Evolutionary conservation across 495 filamentous ascomycete genomes (phyloP), one percentile per base, ranked within the genome.

Genomic region (Daldinia concentrica): DNA sequence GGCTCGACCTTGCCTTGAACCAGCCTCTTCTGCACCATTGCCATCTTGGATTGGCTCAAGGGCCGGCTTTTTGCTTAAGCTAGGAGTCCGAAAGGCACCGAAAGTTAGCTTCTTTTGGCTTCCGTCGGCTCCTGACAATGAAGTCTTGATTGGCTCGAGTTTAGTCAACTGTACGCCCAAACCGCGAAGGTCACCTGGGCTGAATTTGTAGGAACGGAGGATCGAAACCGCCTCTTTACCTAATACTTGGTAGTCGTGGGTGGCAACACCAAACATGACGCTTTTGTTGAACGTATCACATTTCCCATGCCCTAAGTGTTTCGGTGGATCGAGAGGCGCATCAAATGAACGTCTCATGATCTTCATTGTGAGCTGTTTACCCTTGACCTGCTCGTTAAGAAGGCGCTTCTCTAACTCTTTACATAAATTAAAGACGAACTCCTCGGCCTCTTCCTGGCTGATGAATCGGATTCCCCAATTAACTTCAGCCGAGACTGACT

Each of bases 391-490:
- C 74, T 97, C 92, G 64, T 93, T 91, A 52, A 92, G 79, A 27
- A 99, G 82, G 19, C 94, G 86, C 32, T 90, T 89, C 70, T 93
- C 88, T 22, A 98, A 79, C 75, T 98, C 95, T 54, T 90, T 89
- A 68, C 90, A 93, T 2, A 99, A 79, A 66, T 91, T 93, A 58
- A 86, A 83, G 29, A 98, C 83, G 74, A 99, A 99, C 58, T 93
- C 91, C 48, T 98, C 95, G 0, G 92, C 93, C 78, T 99, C 95
- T 6, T 87, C 87, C 66, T 97, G 93, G 52, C 86, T 95, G 61
- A 92, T 88, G 73, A 99, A 99, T 30, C 95, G 89, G 58, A 99
- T 95, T 2, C 95, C 95, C 96, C 96, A 99, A 73, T 97, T 99
- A 64, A 99, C 93, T 67, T 98, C 94, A 0, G 94, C 95, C 1